phyloP scores from a whole-genome alignment of 2,329 filamentous ascomycete species.

The Arthrobotrys musiformis region DNA sequence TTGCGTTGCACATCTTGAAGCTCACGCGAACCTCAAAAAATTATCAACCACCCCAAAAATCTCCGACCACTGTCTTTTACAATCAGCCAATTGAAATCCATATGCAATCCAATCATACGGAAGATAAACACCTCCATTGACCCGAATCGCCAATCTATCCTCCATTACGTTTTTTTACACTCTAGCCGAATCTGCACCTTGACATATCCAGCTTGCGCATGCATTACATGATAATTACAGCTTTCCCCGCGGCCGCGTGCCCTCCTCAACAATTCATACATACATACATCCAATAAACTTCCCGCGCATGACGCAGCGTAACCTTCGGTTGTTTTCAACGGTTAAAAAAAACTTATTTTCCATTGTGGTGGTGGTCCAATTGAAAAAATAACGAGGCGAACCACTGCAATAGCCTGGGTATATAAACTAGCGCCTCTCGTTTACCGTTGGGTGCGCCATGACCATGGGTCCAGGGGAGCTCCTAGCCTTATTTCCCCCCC shows the following conservation, averaged over 20 bases:
- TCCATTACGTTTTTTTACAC: not conserved
- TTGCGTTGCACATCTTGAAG: not conserved
- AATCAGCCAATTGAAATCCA: too few species aligned
- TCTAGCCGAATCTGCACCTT: not conserved
- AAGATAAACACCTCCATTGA: not conserved
- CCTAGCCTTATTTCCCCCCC: not conserved
- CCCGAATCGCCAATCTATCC: not conserved
- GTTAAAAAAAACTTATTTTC: not conserved
- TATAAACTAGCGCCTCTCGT: too few species aligned
- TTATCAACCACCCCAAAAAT: not conserved
- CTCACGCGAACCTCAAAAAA: not conserved
- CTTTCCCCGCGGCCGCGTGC: not conserved
- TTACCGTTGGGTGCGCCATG: too few species aligned
- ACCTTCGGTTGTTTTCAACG: not conserved
- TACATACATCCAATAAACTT: not conserved
- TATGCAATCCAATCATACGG: too few species aligned
- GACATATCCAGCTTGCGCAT: not conserved
- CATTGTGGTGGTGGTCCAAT: not conserved
- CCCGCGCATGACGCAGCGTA: constrained; percentile 1
- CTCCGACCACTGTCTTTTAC: too few species aligned
- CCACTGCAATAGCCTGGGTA: too few species aligned
- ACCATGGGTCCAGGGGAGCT: constrained; percentile 3
- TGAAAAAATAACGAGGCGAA: not conserved
- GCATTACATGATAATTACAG: not conserved
- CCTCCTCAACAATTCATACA: constrained; percentile 8